Evolutionary conservation across 768 basidiomycete species (phyloP), one percentile per base, ranked within the genome.

Genomic region (Naganishia kalamii): DNA sequence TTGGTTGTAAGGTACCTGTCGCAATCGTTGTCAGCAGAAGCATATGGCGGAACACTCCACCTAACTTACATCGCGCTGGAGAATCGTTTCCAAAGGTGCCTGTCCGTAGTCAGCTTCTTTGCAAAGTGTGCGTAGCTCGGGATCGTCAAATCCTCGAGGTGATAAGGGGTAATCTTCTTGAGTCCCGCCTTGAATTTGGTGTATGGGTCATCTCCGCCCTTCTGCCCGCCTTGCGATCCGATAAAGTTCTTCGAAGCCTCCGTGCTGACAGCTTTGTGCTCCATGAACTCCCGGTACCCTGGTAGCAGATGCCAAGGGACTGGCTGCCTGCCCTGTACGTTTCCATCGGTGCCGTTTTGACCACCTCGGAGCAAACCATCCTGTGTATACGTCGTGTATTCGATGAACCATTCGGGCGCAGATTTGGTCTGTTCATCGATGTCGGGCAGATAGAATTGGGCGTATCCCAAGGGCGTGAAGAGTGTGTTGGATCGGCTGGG

Each of bases 401-500:
- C 90, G 69, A 93, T 79, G 78, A 86, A 81, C 80, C 85, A 90
- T 70, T 80, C 78, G 2, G 90, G 89, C 62, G 79, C 69, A 13
- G 80, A 81, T 73, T 83, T 79, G 70, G 82, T 80, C 13, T 81
- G 83, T 33, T 75, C 70, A 57, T 80, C 81, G 15, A 89, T 77
- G 63, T 82, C 77, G 0, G 87, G 86, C 48, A 92, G 77, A 71
- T 70, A 70, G 69, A 89, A 90, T 84, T 94, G 92, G 52, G 88
- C 86, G 80, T 87, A 96, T 48, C 90, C 90, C 44, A 92, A 79
- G 4, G 88, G 87, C 10, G 85, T 84, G 83, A 87, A 87, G 50
- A 82, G 81, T 54, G 80, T 80, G 75, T 92, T 92, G 35, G 71
- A 80, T 64, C 88, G 81, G 27, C 88, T 88, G 12, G 92, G 91